These are phyloP conservation scores for Letharia columbiana DNA, from an alignment of 495 filamentous ascomycete species.

Conservation along the genomic window DNA sequence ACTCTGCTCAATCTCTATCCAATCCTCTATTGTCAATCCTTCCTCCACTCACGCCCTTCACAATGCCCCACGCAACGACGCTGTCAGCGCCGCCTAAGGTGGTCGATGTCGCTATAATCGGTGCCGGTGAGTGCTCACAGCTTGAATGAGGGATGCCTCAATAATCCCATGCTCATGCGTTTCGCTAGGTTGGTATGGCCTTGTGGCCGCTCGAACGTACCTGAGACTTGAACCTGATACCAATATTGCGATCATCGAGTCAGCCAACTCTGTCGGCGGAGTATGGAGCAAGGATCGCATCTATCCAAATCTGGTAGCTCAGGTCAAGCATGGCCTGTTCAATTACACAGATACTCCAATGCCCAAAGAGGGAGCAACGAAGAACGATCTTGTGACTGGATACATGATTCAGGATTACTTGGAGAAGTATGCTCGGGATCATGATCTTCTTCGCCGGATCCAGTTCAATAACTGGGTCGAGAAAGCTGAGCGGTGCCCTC, in stretches of 20 bases:
- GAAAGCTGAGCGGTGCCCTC: conserved; percentile 10
- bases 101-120: conserved; percentile 20
- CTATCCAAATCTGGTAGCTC: conserved; percentile 21
- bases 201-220: conserved; percentile 28
- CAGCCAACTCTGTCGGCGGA: conserved; percentile 24
- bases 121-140: conserved; percentile 15
- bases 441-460: conserved; percentile 25
- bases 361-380: conserved; percentile 13
- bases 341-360: conserved; percentile 29
- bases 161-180: background rate
- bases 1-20: too few species aligned
- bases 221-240: conserved; percentile 21
- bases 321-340: conserved; percentile 22
- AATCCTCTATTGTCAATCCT: too few species aligned
- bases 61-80: too few species aligned
- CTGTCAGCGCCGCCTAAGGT: too few species aligned
- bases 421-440: conserved; percentile 26
- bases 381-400: conserved; percentile 1
- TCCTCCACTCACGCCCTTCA: too few species aligned
- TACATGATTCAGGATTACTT: conserved; percentile 26
- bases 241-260: conserved; percentile 23
- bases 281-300: conserved; percentile 25
- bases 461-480: conserved; percentile 23
- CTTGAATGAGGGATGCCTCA: background rate
- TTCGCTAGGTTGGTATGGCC: conserved; percentile 23